Conservation (phyloP, 192 early-diverging fungal genomes). For the Linnemannia hyalina region DNA sequence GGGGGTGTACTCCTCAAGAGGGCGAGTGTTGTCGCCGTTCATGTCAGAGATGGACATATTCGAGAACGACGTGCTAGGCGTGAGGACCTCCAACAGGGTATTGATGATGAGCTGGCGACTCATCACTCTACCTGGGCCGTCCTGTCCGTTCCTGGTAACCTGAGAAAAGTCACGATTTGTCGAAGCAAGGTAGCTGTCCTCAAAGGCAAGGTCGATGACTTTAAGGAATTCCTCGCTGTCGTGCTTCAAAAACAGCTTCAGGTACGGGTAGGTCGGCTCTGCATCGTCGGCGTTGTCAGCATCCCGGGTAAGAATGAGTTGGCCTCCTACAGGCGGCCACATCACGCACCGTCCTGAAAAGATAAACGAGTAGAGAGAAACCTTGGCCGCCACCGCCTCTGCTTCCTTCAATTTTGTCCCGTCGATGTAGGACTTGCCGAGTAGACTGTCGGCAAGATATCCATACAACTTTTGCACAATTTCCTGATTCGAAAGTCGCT, state of each 20-base stretch:
- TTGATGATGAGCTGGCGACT: constrained; percentile 72
- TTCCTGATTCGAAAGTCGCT: constrained; percentile 33
- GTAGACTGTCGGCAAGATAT: constrained; percentile 65
- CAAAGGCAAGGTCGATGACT: constrained; percentile 68
- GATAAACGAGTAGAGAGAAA: constrained; percentile 69
- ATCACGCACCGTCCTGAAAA: constrained; percentile 73
- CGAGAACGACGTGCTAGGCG: constrained; percentile 53
- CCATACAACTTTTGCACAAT: constrained; percentile 66
- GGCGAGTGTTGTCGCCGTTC: constrained; percentile 9
- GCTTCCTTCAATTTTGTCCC: constrained; percentile 46
- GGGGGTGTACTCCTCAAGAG: constrained; percentile 44
- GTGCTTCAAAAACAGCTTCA: constrained; percentile 63
- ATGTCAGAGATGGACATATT: constrained; percentile 22
- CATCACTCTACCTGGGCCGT: constrained; percentile 65
- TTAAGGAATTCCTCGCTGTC: constrained; percentile 66
- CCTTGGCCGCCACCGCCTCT: constrained; percentile 64
- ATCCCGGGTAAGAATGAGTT: constrained; percentile 66
- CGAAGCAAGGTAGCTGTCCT: constrained; percentile 66
- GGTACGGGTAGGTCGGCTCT: constrained; percentile 74
- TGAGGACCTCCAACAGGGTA: constrained; percentile 69
- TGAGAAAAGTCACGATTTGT: constrained; percentile 47
- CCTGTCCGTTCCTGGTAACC: constrained; percentile 61
- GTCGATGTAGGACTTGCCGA: constrained; percentile 66
- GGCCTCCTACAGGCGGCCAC: constrained; percentile 68
- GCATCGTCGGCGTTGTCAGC: constrained; percentile 60